phyloP scores from a whole-genome alignment of 768 basidiomycete species.

The Botryobasidium botryosum region DNA sequence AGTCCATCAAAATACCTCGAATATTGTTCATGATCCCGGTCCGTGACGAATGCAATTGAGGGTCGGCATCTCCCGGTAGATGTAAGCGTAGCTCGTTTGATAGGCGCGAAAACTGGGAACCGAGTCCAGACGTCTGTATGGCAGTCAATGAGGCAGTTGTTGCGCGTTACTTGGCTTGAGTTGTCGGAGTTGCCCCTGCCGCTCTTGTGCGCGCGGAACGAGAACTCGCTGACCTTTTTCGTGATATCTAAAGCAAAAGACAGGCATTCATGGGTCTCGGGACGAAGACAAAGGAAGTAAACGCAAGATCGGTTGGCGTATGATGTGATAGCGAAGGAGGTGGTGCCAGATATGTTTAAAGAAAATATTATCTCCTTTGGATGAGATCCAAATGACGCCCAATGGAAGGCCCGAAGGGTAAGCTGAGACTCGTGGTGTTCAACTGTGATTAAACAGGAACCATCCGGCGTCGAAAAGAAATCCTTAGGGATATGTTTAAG shows the following conservation, averaged over 20 bases:
- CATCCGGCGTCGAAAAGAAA: constrained; percentile 34
- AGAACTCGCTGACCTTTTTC: constrained; percentile 37
- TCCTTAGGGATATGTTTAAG: background rate
- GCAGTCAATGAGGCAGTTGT: constrained; percentile 7
- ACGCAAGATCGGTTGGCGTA: constrained; percentile 26
- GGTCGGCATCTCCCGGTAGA: too few species aligned
- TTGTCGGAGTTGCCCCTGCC: background rate
- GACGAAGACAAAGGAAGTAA: constrained; percentile 29
- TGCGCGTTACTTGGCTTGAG: too few species aligned
- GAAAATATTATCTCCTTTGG: constrained; percentile 27
- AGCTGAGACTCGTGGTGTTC: constrained; percentile 13
- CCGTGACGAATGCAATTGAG: too few species aligned
- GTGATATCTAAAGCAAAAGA: constrained; percentile 37
- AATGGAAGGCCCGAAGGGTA: constrained; percentile 31
- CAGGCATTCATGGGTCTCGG: constrained; percentile 17
- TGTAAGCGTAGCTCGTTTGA: constrained; percentile 10
- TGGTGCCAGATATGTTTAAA: constrained; percentile 16
- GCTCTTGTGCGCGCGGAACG: constrained; percentile 25
- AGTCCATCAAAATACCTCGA: constrained; percentile 29
- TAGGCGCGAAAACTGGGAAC: constrained; percentile 6
- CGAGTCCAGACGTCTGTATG: constrained; percentile 9
- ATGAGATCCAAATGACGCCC: constrained; percentile 36
- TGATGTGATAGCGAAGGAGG: constrained; percentile 25
- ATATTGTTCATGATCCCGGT: too few species aligned
- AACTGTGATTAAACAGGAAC: constrained; percentile 30